Evolutionary conservation across 1,284 basidiomycete species (phyloP).

Genomic region (Apiotrichum gracile): DNA sequence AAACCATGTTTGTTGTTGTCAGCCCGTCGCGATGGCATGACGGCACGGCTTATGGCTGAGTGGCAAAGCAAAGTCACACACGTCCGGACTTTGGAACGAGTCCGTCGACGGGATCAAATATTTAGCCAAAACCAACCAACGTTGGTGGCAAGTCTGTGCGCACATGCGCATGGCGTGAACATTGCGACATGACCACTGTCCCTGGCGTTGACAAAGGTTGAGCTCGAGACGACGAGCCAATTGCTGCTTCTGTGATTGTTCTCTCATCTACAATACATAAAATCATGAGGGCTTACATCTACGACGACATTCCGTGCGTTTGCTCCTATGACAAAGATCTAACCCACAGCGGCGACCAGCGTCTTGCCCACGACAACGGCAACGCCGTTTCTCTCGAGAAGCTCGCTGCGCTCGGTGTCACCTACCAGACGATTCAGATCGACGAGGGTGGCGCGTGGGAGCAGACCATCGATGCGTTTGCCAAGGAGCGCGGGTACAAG

Average conservation of each 20-base stretch:
- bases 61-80: too few relatives aligned
- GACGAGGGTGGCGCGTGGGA: constrained; percentile 52
- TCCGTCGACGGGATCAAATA: too few relatives aligned
- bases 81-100: too few relatives aligned
- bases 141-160: too few relatives aligned
- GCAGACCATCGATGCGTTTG: constrained; percentile 54
- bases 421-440: constrained; percentile 59
- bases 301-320: constrained; percentile 57
- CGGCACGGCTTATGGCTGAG: too few relatives aligned
- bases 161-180: too few relatives aligned
- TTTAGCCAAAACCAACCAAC: too few relatives aligned
- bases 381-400: constrained; percentile 51
- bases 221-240: not conserved
- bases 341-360: constrained; percentile 59
- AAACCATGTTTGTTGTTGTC: too few relatives aligned
- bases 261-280: not conserved
- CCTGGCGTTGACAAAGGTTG: too few relatives aligned
- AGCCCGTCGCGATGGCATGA: too few relatives aligned
- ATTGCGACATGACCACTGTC: too few relatives aligned
- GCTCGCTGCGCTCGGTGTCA: constrained; percentile 58
- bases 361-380: constrained; percentile 66
- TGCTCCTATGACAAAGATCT: not conserved
- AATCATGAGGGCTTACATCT: constrained; percentile 72
- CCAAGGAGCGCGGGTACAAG: constrained; percentile 64
- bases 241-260: not conserved